A percentile compares a stretch with the other conserved stretches of the same genome.
Conservation (phyloP, 495 filamentous ascomycete genomes). For the Oidiodendron maius region DNA sequence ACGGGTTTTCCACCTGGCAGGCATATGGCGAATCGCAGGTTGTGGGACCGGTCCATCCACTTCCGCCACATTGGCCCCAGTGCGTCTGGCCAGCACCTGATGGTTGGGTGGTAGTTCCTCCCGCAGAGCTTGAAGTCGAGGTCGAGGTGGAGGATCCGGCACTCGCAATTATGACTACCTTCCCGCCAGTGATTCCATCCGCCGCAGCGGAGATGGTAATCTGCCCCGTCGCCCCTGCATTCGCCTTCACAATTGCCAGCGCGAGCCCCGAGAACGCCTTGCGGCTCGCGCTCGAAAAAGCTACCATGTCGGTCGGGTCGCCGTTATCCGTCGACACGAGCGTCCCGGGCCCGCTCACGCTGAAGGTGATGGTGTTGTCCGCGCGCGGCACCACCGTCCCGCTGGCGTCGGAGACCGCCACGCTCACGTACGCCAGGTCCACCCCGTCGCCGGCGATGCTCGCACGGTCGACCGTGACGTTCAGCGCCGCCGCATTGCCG, state of each 20-base stretch:
- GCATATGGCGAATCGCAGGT: too few species aligned
- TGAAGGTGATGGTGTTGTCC: conserved; percentile 32
- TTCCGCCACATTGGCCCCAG: too few species aligned
- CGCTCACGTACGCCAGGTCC: conserved; percentile 37
- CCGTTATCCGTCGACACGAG: conserved; percentile 44
- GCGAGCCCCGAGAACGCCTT: conserved; percentile 39
- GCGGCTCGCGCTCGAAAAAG: conserved; percentile 33
- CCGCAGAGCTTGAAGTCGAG: too few species aligned
- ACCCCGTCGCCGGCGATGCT: conserved; percentile 31
- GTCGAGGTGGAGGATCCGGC: too few species aligned
- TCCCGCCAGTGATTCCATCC: conserved; percentile 22
- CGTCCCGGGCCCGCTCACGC: conserved; percentile 31
- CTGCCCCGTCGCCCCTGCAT: conserved; percentile 23
- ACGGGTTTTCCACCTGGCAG: too few species aligned
- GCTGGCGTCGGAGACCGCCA: conserved; percentile 34
- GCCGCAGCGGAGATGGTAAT: conserved; percentile 31
- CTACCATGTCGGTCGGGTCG: conserved; percentile 35
- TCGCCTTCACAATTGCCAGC: conserved; percentile 33
- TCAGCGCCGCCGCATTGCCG: conserved; percentile 26
- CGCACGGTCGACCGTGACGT: conserved; percentile 29
- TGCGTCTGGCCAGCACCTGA: too few species aligned
- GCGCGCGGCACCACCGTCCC: conserved; percentile 33
- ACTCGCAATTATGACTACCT: too few species aligned
- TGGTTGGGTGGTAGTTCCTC: too few species aligned
- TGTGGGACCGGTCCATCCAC: too few species aligned